These are phyloP conservation scores for Prillingera fragicola DNA, from an alignment of 1,284 basidiomycete species.

Conservation along the genomic window DNA sequence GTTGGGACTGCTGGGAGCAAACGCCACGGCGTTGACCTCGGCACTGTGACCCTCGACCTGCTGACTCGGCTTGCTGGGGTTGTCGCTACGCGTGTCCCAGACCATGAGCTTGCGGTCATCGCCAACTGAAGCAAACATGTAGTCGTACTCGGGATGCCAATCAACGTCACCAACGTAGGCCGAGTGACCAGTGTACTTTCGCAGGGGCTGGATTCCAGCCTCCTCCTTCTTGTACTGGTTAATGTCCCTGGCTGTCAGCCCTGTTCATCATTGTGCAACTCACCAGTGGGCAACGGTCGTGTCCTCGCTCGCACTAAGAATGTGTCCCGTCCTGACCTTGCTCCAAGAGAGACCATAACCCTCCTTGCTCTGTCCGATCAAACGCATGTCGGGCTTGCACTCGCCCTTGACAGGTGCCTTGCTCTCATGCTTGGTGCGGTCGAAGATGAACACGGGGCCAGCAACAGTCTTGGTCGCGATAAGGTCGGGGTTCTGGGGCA, in stretches of 20 bases:
- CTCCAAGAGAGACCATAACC: constrained; percentile 95
- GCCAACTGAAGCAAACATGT: constrained; percentile 90
- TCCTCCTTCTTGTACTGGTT: constrained; percentile 80
- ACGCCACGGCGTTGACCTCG: constrained; percentile 87
- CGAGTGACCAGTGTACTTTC: constrained; percentile 78
- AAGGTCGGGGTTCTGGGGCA: constrained; percentile 96
- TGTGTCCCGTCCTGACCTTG: constrained; percentile 70
- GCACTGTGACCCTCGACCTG: constrained; percentile 80
- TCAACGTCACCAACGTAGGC: constrained; percentile 93
- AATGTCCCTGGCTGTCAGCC: constrained; percentile 93
- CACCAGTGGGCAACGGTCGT: constrained; percentile 94
- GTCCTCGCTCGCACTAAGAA: constrained; percentile 91
- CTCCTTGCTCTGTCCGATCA: constrained; percentile 86
- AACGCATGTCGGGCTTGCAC: constrained; percentile 83
- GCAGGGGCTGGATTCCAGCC: constrained; percentile 70
- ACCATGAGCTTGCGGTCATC: constrained; percentile 92
- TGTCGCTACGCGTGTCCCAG: constrained; percentile 79
- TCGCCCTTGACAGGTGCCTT: constrained; percentile 78
- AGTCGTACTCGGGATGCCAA: constrained; percentile 82
- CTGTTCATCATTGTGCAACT: constrained; percentile 63
- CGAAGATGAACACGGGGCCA: constrained; percentile 90
- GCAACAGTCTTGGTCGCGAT: constrained; percentile 90
- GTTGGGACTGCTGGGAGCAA: constrained; percentile 75
- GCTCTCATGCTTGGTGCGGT: constrained; percentile 92
- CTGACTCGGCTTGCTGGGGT: constrained; percentile 60